phyloP scores from a whole-genome alignment of 2,329 filamentous ascomycete species.

The Fusarium fracticaudum region DNA sequence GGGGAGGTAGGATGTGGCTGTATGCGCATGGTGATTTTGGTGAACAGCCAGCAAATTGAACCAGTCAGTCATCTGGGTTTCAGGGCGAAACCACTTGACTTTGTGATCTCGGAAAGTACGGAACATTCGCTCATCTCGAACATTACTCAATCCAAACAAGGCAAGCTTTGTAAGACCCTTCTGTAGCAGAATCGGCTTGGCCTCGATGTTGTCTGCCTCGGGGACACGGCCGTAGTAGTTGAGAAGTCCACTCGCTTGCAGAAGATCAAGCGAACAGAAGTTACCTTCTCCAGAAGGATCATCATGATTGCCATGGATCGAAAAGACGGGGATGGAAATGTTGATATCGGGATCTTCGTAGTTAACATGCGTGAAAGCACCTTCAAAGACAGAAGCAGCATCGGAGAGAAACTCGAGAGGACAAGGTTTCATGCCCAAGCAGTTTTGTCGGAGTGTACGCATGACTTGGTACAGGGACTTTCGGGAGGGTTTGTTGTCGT shows the following conservation, averaged over 20 bases:
- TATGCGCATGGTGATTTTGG: conserved; percentile 94
- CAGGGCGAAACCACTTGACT: conserved; percentile 91
- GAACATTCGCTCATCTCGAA: conserved; percentile 93
- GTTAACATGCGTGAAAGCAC: conserved; percentile 92
- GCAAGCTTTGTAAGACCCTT: conserved; percentile 94
- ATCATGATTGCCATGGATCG: conserved; percentile 98
- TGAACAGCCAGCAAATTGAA: conserved; percentile 97
- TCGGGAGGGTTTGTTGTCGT: conserved; percentile 96
- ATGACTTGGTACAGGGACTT: conserved; percentile 98
- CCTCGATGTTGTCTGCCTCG: conserved; percentile 93
- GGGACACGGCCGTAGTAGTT: conserved; percentile 96
- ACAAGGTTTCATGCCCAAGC: conserved; percentile 93
- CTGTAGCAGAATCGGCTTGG: conserved; percentile 91
- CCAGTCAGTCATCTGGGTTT: conserved; percentile 84
- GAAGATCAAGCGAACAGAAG: conserved; percentile 86
- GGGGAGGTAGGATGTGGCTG: conserved; percentile 90
- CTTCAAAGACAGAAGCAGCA: conserved; percentile 88
- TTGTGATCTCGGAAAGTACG: conserved; percentile 92
- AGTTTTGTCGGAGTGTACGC: conserved; percentile 91
- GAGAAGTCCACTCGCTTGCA: conserved; percentile 89
- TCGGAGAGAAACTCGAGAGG: conserved; percentile 95
- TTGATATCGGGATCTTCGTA: conserved; percentile 99
- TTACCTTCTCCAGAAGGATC: conserved; percentile 97
- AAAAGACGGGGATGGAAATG: conserved; percentile 95
- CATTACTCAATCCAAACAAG: conserved; percentile 93